Conservation (phyloP, 75 land plant species). For the Gnetum montanum region DNA sequence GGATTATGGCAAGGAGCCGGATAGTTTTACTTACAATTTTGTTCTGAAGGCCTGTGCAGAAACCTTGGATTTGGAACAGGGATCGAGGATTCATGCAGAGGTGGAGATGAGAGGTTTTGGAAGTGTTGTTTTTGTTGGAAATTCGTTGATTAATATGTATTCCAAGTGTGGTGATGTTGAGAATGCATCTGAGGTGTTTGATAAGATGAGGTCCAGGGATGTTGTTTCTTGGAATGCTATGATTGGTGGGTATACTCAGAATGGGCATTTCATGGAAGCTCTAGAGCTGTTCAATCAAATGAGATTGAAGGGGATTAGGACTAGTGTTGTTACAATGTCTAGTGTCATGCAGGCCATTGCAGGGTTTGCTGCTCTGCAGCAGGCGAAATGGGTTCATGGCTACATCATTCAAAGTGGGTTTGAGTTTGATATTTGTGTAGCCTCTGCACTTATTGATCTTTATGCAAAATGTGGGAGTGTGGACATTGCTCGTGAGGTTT, state of each 20-base stretch:
- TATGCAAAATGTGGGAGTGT: conserved; percentile 17
- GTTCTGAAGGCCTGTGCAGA: conserved; percentile 7
- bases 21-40: conserved; percentile 12
- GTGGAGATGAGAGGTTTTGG: not conserved
- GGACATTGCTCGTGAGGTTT: conserved; percentile 8
- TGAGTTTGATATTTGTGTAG: not conserved
- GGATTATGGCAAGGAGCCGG: conserved; percentile 8
- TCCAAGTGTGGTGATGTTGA: not conserved
- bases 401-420: conserved; percentile 7
- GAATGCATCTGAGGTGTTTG: not conserved
- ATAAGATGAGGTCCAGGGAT: not conserved
- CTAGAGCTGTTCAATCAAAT: conserved; percentile 10
- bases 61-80: not conserved
- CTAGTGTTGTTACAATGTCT: conserved; percentile 6
- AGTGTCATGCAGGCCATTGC: conserved; percentile 17
- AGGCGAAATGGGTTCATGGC: conserved; percentile 8
- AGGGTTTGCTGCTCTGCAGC: conserved; percentile 2
- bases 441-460: conserved; percentile 8
- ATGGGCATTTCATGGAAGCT: conserved; percentile 12
- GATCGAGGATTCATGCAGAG: conserved; percentile 2
- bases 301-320: conserved; percentile 3
- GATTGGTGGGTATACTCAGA: conserved; percentile 11
- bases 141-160: not conserved
- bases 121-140: not conserved
- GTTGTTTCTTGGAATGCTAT: not conserved